Evolutionary conservation across 257 asterid species (phyloP), one percentile per base, ranked within the genome.

Genomic region (Salvia rosmarinus): DNA sequence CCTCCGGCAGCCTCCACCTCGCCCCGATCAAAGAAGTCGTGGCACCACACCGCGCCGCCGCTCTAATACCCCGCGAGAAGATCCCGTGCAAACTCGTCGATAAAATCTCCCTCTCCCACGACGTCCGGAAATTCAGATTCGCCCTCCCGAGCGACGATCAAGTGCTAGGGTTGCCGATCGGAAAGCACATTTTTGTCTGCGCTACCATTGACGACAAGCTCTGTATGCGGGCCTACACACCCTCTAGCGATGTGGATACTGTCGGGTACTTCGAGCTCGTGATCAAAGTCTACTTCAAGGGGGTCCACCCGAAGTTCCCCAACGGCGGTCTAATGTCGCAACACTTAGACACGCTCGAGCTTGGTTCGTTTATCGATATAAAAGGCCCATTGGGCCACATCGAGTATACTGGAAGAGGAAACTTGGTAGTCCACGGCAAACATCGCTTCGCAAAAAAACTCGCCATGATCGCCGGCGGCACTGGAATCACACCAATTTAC

Each of bases 211-310:
- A 85, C 35, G 93, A 80, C 0, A 94, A 94, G 84, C 87, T 89
- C 6, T 94, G 98, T 74, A 89, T 94, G 96, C 81, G 98, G 7
- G 98, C 98, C 1, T 94, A 94, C 82, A 94, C 98, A 1, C 98
- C 98, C 1, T 77, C 96, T 0, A 87, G 91, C 46, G 77, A 84
- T 21, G 86, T 85, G 9, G 92, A 89, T 37, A 56, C 78, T 5
- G 78, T 89, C 19, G 98, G 98, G 0, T 83, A 79, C 51, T 91
- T 94, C 30, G 98, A 94, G 64, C 81, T 94, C 0, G 93, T 94
- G 4, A 88, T 94, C 10, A 94, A 88, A 63, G 62, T 94, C 7
- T 94, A 94, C 82, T 85, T 80, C 86, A 83, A 85, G 50, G 89
- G 82, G 1, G 80, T 86, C 13, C 91, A 87, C 75, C 97, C 98